Percentiles rank a stretch among this genome's conserved stretches.
phyloP scores from a whole-genome alignment of 495 filamentous ascomycete species.

The Rhypophila decipiens region DNA sequence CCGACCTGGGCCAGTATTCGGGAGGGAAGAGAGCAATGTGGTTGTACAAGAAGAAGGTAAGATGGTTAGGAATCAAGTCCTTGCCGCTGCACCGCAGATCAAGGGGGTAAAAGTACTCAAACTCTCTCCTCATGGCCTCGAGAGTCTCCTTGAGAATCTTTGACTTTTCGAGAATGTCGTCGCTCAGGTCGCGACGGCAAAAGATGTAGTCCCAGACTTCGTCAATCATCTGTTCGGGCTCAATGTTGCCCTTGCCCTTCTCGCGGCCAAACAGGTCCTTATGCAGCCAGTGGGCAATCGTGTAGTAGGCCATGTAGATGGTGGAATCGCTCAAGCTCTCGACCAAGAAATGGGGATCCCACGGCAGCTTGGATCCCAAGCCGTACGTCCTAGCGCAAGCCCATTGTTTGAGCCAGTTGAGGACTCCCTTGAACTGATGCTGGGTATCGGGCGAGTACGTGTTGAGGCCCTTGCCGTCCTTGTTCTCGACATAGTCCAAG shows the following conservation, averaged over 20 bases:
- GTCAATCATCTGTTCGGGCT: slow-evolving; percentile 65
- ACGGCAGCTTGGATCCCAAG: slow-evolving; percentile 66
- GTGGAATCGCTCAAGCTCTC: slow-evolving; percentile 62
- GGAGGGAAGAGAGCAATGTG: slow-evolving; percentile 76
- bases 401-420: slow-evolving; percentile 88
- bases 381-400: slow-evolving; percentile 83
- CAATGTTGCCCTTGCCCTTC: slow-evolving; percentile 64
- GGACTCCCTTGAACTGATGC: slow-evolving; percentile 67
- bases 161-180: slow-evolving; percentile 60
- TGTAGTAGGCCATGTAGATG: slow-evolving; percentile 93
- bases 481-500: slow-evolving; percentile 50
- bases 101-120: slow-evolving; percentile 90
- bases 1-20: slow-evolving; percentile 75
- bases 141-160: slow-evolving; percentile 63
- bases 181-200: slow-evolving; percentile 46
- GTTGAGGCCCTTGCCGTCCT: slow-evolving; percentile 51
- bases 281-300: slow-evolving; percentile 78
- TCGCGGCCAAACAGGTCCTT: slow-evolving; percentile 71
- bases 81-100: slow-evolving; percentile 76
- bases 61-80: slow-evolving; percentile 74
- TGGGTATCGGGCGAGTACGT: slow-evolving; percentile 68
- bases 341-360: slow-evolving; percentile 79
- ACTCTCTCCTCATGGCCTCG: slow-evolving; percentile 71
- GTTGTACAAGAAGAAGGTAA: slow-evolving; percentile 91
- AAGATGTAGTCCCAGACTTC: slow-evolving; percentile 94